Evolutionary conservation across 202 grass and related monocot species (phyloP).

Genomic region (Panicum hallii): DNA sequence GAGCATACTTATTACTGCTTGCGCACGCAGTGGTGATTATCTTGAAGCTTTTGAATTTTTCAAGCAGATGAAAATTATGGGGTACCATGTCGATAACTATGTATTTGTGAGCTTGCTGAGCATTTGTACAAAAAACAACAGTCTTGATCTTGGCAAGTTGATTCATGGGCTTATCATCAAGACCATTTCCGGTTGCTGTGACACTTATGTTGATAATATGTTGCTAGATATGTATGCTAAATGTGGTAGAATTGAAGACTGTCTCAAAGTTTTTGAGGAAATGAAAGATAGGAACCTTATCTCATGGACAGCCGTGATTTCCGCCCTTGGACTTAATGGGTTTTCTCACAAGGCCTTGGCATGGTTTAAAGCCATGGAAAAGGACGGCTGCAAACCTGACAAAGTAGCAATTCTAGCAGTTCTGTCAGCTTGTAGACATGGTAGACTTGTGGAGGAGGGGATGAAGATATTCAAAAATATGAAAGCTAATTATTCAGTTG

Average conservation of each 20-base stretch:
- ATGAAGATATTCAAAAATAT: slow-evolving; percentile 71
- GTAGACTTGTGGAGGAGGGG: slow-evolving; percentile 68
- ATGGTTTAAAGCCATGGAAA: slow-evolving; percentile 71
- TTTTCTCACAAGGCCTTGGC: slow-evolving; percentile 64
- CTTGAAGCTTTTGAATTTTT: slow-evolving; percentile 62
- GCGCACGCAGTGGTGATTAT: slow-evolving; percentile 58
- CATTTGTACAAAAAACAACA: slow-evolving; percentile 72
- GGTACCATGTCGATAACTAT: slow-evolving; percentile 57
- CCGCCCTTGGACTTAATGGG: slow-evolving; percentile 74
- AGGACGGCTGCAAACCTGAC: slow-evolving; percentile 65
- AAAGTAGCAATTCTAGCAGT: slow-evolving; percentile 70
- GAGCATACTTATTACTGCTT: slow-evolving; percentile 79
- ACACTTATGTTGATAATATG: slow-evolving; percentile 69
- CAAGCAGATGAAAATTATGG: slow-evolving; percentile 62
- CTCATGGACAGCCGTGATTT: slow-evolving; percentile 76
- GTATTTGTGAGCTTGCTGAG: slow-evolving; percentile 63
- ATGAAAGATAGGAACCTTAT: slow-evolving; percentile 72
- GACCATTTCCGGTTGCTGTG: slow-evolving; percentile 54
- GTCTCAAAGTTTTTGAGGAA: slow-evolving; percentile 66
- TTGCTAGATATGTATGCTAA: slow-evolving; percentile 90
- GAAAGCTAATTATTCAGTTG: slow-evolving; percentile 57
- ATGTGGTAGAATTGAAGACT: slow-evolving; percentile 78
- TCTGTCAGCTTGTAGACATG: slow-evolving; percentile 79
- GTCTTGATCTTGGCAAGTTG: slow-evolving; percentile 64
- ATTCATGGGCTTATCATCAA: slow-evolving; percentile 76